A percentile compares a stretch with the other conserved stretches of the same genome.
These are phyloP conservation scores for Leptographium wingfieldii DNA, from an alignment of 2,329 filamentous ascomycete species.

Conservation along the genomic window DNA sequence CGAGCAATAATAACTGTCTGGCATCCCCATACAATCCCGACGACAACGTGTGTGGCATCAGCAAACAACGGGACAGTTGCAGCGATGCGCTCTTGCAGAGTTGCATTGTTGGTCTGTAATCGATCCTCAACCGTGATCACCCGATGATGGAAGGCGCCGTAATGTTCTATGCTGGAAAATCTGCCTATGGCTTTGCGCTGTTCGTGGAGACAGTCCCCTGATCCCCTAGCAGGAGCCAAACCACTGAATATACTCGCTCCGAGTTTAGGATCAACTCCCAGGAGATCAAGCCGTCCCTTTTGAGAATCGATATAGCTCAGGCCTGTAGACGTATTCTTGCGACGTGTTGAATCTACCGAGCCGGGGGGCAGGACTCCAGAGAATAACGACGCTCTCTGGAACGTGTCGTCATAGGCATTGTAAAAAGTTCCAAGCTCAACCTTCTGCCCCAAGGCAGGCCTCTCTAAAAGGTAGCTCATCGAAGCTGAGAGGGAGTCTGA, in stretches of 20 bases:
- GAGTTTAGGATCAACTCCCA: background rate
- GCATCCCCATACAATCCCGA: conserved; percentile 2
- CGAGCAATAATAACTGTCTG: background rate
- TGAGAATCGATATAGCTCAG: background rate
- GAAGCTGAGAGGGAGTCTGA: background rate
- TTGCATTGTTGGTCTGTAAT: background rate
- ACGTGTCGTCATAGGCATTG: conserved; percentile 7
- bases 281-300: background rate
- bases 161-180: background rate
- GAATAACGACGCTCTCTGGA: conserved; percentile 2
- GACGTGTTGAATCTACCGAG: background rate
- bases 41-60: conserved; percentile 3
- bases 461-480: background rate
- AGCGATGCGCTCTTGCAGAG: background rate
- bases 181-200: background rate
- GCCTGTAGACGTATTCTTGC: background rate
- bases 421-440: conserved; percentile 4
- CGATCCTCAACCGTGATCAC: background rate
- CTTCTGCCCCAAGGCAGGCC: conserved; percentile 7
- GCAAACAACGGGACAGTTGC: background rate
- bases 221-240: background rate
- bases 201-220: background rate
- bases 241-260: conserved; percentile 1
- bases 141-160: background rate
- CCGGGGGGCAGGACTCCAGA: background rate